These are phyloP conservation scores for Lactarius hengduanensis DNA, from an alignment of 768 basidiomycete species.

Conservation along the genomic window DNA sequence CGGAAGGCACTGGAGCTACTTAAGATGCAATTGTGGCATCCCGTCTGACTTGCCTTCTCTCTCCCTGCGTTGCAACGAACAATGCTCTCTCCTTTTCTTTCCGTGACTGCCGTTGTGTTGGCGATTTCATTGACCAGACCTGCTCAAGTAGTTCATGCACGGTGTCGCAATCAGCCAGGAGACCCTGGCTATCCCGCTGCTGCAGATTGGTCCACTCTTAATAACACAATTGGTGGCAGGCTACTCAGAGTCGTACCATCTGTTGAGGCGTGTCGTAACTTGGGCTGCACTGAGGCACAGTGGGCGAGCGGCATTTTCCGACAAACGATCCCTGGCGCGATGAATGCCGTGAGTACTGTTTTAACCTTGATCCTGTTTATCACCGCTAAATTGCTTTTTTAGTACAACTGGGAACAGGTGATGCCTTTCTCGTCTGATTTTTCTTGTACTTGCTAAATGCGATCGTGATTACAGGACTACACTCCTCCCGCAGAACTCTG, in stretches of 20 bases:
- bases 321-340: constrained; percentile 24
- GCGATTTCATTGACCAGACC: neutral
- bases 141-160: neutral
- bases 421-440: neutral
- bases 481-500: constrained; percentile 20
- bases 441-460: neutral
- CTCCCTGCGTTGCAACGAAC: neutral
- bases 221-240: constrained; percentile 18
- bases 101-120: neutral
- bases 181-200: constrained; percentile 19
- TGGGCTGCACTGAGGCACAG: constrained; percentile 21
- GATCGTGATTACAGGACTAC: constrained; percentile 9
- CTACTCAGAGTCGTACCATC: constrained; percentile 24
- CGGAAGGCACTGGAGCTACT: neutral
- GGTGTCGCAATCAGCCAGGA: constrained; percentile 29
- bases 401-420: constrained; percentile 30
- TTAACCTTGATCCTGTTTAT: neutral
- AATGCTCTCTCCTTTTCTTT: constrained; percentile 2
- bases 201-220: constrained; percentile 21
- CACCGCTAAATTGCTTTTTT: neutral
- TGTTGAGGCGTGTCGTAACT: constrained; percentile 12
- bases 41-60: neutral
- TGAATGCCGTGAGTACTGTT: constrained; percentile 21
- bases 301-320: constrained; percentile 25
- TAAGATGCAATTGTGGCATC: neutral